A percentile compares a stretch with the other conserved stretches of the same genome.
These are phyloP conservation scores for Penicillium macrosclerotiorum DNA, from an alignment of 495 filamentous ascomycete species.

Conservation along the genomic window DNA sequence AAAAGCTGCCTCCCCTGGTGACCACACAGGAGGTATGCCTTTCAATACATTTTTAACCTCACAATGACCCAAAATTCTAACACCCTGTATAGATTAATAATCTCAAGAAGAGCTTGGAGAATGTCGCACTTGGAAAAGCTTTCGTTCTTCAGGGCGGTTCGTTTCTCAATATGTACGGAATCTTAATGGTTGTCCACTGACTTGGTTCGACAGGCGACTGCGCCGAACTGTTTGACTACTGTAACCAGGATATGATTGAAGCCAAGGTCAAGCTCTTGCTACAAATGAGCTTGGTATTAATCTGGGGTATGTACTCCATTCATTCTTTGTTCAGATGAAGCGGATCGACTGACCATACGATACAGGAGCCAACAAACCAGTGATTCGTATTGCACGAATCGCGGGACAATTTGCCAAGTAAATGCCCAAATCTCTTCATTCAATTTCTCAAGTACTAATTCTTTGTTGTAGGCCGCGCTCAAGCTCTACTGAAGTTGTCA, in stretches of 20 bases:
- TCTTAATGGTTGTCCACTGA: no score
- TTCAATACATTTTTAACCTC: neutral
- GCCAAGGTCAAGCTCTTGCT: conserved; percentile 94
- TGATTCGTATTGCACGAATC: conserved; percentile 93
- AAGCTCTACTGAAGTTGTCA: conserved; percentile 76
- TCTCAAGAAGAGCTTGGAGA: conserved; percentile 70
- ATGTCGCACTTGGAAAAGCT: conserved; percentile 88
- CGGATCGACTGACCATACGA: conserved; percentile 8
- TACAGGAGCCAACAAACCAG: conserved; percentile 74
- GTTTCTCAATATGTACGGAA: no score
- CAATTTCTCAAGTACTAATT: conserved; percentile 8
- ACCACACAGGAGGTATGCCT: conserved; percentile 71
- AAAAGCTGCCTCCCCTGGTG: conserved; percentile 81
- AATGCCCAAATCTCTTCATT: neutral
- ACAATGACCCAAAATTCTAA: neutral
- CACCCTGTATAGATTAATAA: conserved; percentile 60
- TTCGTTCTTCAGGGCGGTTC: conserved; percentile 87
- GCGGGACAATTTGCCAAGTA: conserved; percentile 93
- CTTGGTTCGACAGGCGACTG: conserved; percentile 63
- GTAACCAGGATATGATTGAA: conserved; percentile 82
- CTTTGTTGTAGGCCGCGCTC: conserved; percentile 61
- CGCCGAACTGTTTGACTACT: conserved; percentile 97
- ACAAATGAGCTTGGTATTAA: conserved; percentile 89
- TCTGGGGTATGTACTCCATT: conserved; percentile 20
- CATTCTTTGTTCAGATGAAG: neutral